A percentile compares a stretch with the other conserved stretches of the same genome.
Conservation (phyloP, 176 grass and related monocot genomes). For the Aegilops longissima region DNA sequence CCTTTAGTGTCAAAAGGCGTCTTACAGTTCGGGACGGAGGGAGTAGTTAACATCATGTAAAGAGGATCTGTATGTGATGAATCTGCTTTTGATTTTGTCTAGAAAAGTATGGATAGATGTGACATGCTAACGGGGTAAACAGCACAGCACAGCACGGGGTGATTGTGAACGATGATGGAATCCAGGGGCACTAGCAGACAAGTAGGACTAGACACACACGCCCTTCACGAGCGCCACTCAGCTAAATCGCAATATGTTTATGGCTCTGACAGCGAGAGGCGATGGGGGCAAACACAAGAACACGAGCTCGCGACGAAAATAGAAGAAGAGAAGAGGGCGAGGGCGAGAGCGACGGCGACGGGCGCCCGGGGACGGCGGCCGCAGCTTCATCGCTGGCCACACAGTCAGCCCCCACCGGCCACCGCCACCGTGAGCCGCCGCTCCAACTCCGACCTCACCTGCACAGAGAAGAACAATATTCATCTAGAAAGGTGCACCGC, state of each 20-base stretch:
- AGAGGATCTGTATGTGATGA: not conserved
- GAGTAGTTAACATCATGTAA: no score
- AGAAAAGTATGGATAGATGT: not conserved
- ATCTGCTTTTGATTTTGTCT: not conserved
- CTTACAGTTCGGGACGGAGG: no score
- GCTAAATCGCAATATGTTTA: no score
- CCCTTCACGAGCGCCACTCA: no score
- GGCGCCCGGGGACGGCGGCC: conserved; percentile 30
- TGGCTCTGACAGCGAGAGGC: no score
- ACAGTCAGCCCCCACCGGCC: conserved; percentile 30
- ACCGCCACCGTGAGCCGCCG: no score
- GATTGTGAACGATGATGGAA: not conserved
- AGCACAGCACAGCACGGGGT: not conserved
- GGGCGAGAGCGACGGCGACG: not conserved
- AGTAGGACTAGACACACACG: not conserved
- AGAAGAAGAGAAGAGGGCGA: not conserved
- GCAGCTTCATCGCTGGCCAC: conserved; percentile 53
- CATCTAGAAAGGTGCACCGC: not conserved
- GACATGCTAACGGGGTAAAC: not conserved
- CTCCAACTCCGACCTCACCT: not conserved
- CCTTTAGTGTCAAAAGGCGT: no score
- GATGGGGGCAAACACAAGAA: not conserved
- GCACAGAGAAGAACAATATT: not conserved
- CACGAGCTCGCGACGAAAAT: no score
- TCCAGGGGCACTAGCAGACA: conserved; percentile 17